phyloP scores from a whole-genome alignment of 2,329 filamentous ascomycete species.

The Aspergillus candidus region DNA sequence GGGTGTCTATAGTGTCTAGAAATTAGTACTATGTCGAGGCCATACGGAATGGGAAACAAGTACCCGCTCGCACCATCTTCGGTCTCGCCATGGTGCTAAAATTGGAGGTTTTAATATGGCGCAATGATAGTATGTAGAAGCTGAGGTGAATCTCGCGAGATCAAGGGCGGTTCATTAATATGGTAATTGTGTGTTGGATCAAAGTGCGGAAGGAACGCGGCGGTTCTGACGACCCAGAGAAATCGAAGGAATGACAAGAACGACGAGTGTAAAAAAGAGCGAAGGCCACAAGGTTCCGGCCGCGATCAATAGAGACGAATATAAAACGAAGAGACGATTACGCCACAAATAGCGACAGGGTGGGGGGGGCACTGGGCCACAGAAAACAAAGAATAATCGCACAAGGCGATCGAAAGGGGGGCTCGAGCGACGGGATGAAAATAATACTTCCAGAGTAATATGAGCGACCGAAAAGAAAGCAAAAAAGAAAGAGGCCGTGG shows the following conservation, averaged over 20 bases:
- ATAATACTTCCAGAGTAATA: conserved; percentile 28
- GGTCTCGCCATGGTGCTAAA: conserved; percentile 35
- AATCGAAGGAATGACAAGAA: neutral
- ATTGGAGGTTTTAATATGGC: conserved; percentile 7
- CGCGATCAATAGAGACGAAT: conserved; percentile 4
- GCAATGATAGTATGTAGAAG: no score
- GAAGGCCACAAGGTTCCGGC: conserved; percentile 4
- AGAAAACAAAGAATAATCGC: conserved; percentile 7
- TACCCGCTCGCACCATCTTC: conserved; percentile 43
- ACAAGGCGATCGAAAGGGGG: conserved; percentile 12
- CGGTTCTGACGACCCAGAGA: neutral
- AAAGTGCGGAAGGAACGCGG: no score
- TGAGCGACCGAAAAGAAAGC: conserved; percentile 10
- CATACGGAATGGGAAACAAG: conserved; percentile 8
- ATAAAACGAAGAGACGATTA: conserved; percentile 10
- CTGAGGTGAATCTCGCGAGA: no score
- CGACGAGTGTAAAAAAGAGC: conserved; percentile 2
- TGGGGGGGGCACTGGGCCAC: conserved; percentile 5
- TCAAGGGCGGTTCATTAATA: no score
- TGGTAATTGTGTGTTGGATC: no score
- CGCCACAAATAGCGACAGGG: conserved; percentile 15
- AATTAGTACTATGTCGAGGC: neutral
- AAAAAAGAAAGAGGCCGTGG: conserved; percentile 6
- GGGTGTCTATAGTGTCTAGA: conserved; percentile 60
- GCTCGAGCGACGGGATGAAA: conserved; percentile 18